These are phyloP conservation scores for Apophysomyces trapeziformis DNA, from an alignment of 371 early-diverging fungal species.

Conservation along the genomic window DNA sequence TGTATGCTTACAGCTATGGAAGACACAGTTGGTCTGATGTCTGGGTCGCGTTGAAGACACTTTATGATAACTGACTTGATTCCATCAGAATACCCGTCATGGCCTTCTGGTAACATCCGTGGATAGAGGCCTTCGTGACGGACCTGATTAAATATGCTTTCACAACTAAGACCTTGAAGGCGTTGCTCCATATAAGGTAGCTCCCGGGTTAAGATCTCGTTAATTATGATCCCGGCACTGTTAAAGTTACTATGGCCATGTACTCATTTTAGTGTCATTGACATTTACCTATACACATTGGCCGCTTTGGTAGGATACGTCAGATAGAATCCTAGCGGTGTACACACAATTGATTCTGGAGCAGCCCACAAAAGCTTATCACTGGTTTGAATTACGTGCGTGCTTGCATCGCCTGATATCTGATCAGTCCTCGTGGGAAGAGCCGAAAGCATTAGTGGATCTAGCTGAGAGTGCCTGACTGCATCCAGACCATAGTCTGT, in stretches of 20 bases:
- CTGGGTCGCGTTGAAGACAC: slow-evolving; percentile 38
- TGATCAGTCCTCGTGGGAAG: slow-evolving; percentile 16
- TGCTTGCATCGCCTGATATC: neutral
- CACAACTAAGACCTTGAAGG: slow-evolving; percentile 16
- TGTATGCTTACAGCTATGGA: slow-evolving; percentile 27
- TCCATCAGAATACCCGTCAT: slow-evolving; percentile 44
- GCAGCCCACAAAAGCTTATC: slow-evolving; percentile 47
- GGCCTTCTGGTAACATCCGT: slow-evolving; percentile 21
- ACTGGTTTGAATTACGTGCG: slow-evolving; percentile 8
- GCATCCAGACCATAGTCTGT: slow-evolving; percentile 50
- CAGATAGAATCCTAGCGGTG: slow-evolving; percentile 31
- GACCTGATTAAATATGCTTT: slow-evolving; percentile 29
- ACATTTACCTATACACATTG: slow-evolving; percentile 45
- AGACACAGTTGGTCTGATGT: slow-evolving; percentile 38
- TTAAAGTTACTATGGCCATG: neutral
- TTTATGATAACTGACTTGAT: slow-evolving; percentile 42
- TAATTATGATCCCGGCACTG: slow-evolving; percentile 52
- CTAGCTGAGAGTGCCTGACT: slow-evolving; percentile 32
- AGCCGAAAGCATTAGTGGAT: slow-evolving; percentile 16
- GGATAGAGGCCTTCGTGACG: slow-evolving; percentile 33
- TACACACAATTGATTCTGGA: slow-evolving; percentile 43
- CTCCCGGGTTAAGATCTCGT: slow-evolving; percentile 52
- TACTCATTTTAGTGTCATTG: neutral
- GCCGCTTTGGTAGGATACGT: slow-evolving; percentile 40
- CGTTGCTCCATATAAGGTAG: slow-evolving; percentile 37